phyloP scores from a whole-genome alignment of 2,329 filamentous ascomycete genomes.

The Amauroascus niger region DNA sequence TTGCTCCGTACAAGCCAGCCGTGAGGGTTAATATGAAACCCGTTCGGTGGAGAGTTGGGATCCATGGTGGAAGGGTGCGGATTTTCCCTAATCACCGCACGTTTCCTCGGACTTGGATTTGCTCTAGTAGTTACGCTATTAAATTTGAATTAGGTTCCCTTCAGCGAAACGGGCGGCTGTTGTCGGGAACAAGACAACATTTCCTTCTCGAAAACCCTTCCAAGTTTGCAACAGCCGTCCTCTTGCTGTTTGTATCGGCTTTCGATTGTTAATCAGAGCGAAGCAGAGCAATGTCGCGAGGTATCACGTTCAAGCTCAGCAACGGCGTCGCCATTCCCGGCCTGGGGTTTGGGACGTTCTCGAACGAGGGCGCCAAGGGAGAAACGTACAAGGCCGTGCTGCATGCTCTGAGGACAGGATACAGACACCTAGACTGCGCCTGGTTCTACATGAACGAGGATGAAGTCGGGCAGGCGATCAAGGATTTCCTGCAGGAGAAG shows the following conservation, averaged over 20 bases:
- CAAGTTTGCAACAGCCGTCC: not conserved
- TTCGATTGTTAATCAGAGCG: not conserved
- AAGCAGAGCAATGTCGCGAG: conserved; percentile 48
- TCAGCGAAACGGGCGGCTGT: too few relatives aligned
- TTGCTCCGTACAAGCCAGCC: not conserved
- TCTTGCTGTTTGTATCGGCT: not conserved
- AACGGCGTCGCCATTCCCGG: conserved; percentile 54
- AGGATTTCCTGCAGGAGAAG: conserved; percentile 46
- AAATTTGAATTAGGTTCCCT: not conserved
- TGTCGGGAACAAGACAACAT: not conserved
- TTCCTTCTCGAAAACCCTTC: not conserved
- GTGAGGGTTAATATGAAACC: conserved; percentile 3
- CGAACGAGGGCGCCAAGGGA: conserved; percentile 51
- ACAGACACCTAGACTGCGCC: conserved; percentile 48
- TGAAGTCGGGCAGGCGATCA: conserved; percentile 44
- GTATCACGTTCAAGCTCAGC: conserved; percentile 43
- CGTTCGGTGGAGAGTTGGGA: not conserved
- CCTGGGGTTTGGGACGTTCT: conserved; percentile 56
- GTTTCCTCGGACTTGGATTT: not conserved
- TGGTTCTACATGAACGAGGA: conserved; percentile 48
- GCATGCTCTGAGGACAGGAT: conserved; percentile 43
- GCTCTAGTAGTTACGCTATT: too few relatives aligned
- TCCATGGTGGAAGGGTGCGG: not conserved
- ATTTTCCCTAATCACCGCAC: not conserved
- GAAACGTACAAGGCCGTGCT: conserved; percentile 48